Conservation (phyloP, 2,329 filamentous ascomycete genomes). For the Penicillium italicum region DNA sequence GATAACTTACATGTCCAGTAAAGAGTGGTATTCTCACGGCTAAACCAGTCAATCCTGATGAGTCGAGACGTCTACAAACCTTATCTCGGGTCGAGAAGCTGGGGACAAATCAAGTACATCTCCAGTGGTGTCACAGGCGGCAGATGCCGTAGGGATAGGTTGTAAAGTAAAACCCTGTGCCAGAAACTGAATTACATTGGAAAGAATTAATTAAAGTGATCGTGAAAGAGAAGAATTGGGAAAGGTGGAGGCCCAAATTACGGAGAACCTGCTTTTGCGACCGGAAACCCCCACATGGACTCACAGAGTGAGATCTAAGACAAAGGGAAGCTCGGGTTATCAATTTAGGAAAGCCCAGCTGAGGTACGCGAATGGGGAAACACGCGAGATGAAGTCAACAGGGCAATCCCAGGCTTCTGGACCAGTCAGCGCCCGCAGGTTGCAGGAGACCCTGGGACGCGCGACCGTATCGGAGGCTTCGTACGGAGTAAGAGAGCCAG, state of each 20-base stretch:
- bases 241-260: constrained; percentile 14
- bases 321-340: constrained; percentile 21
- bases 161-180: constrained; percentile 5
- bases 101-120: constrained; percentile 10
- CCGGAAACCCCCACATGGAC: constrained; percentile 20
- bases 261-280: constrained; percentile 24
- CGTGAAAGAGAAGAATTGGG: constrained; percentile 12
- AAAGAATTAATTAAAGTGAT: background rate
- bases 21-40: background rate
- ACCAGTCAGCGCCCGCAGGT: constrained; percentile 27
- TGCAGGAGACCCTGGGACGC: constrained; percentile 27
- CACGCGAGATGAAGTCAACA: constrained; percentile 23
- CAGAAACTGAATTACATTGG: background rate
- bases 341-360: constrained; percentile 9
- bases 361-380: constrained; percentile 16
- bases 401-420: constrained; percentile 22
- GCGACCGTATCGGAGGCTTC: constrained; percentile 27
- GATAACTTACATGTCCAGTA: background rate
- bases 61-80: constrained; percentile 8
- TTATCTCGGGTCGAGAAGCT: constrained; percentile 4
- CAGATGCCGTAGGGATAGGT: background rate
- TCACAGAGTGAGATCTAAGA: constrained; percentile 18
- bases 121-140: constrained; percentile 15
- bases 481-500: constrained; percentile 11
- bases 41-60: background rate